These are phyloP conservation scores for Aspergillus sclerotialis DNA, from an alignment of 2,329 filamentous ascomycete genomes.

Conservation along the genomic window DNA sequence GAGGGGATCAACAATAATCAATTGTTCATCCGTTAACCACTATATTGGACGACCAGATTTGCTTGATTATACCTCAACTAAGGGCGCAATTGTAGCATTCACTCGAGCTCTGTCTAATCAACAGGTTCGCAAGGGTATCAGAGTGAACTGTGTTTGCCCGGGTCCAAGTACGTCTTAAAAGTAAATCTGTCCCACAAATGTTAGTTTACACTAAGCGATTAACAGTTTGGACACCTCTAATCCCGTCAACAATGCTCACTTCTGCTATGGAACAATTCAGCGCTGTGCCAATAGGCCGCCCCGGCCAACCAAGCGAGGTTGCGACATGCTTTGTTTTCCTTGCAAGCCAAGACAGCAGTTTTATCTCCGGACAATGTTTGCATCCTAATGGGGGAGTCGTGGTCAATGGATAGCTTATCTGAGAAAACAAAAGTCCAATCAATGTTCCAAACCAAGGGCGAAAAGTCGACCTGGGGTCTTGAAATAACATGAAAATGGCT, in stretches of 20 bases:
- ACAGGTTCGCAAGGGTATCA: constrained; percentile 63
- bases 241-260: constrained; percentile 64
- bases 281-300: constrained; percentile 65
- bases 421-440: neutral
- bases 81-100: constrained; percentile 70
- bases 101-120: constrained; percentile 73
- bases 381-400: constrained; percentile 57
- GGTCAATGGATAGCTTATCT: constrained; percentile 39
- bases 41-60: constrained; percentile 75
- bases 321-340: constrained; percentile 77
- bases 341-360: constrained; percentile 65
- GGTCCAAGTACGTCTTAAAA: constrained; percentile 49
- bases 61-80: constrained; percentile 71
- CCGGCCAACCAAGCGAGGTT: constrained; percentile 73
- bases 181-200: neutral
- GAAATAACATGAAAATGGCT: too few relatives aligned
- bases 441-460: too few relatives aligned
- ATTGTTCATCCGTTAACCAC: constrained; percentile 76
- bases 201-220: constrained; percentile 2
- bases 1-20: constrained; percentile 70
- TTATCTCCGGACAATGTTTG: constrained; percentile 66
- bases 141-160: constrained; percentile 69
- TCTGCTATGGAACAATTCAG: constrained; percentile 65
- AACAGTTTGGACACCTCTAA: constrained; percentile 67
- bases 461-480: too few relatives aligned